Conservation (phyloP, 352 stramenopile species). For the Globisporangium acanthophoron region DNA sequence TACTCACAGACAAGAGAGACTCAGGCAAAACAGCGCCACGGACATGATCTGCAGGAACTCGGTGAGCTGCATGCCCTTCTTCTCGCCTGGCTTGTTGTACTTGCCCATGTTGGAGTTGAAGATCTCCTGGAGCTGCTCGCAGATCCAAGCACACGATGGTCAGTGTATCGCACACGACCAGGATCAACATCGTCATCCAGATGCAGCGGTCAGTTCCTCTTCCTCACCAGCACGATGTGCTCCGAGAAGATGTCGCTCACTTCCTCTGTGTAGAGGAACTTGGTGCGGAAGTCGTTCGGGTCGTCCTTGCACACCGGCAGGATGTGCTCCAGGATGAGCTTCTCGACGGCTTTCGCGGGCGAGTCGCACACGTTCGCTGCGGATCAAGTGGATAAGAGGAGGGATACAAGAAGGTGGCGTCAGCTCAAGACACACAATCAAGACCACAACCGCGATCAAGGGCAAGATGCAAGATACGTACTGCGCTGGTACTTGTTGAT, state of each 20-base stretch:
- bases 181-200: too few relatives aligned
- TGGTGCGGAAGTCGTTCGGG: constrained; percentile 62
- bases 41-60: constrained; percentile 60
- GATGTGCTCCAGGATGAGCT: constrained; percentile 57
- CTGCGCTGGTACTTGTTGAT: constrained; percentile 74
- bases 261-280: constrained; percentile 75
- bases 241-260: constrained; percentile 69
- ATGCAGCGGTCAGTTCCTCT: not conserved
- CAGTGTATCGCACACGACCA: not conserved
- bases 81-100: constrained; percentile 68
- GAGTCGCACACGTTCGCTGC: constrained; percentile 61
- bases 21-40: constrained; percentile 4
- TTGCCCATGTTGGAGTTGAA: constrained; percentile 71
- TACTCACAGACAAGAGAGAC: not conserved
- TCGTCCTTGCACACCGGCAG: constrained; percentile 42
- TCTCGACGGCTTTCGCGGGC: constrained; percentile 63
- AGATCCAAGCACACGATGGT: not conserved
- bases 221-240: constrained; percentile 52
- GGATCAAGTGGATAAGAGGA: not conserved
- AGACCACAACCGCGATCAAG: not conserved
- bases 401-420: not conserved
- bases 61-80: constrained; percentile 70
- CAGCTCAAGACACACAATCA: not conserved
- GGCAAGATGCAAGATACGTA: constrained; percentile 13
- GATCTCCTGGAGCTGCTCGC: constrained; percentile 55